phyloP scores from a whole-genome alignment of 176 grass and related monocot genomes.

The Carex parvula region DNA sequence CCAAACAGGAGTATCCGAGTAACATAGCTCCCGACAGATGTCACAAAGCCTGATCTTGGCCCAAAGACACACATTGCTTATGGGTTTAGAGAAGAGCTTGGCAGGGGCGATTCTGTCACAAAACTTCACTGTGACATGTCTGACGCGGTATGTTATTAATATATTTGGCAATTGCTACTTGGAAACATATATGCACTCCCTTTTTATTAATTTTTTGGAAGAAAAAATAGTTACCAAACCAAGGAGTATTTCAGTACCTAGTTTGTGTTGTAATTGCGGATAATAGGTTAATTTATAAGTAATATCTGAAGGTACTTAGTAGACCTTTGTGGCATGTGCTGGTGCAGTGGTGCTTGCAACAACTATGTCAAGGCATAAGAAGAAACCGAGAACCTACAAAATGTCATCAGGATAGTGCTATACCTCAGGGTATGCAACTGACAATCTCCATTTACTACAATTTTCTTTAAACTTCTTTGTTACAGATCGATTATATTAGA shows the following conservation, averaged over 20 bases:
- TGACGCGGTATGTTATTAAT: conserved; percentile 55
- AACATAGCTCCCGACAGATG: conserved; percentile 53
- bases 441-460: too few relatives aligned
- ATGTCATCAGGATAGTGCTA: too few relatives aligned
- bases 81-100: conserved; percentile 61
- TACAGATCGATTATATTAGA: too few relatives aligned
- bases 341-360: neutral
- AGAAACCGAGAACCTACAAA: too few relatives aligned
- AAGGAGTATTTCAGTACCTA: neutral
- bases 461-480: too few relatives aligned
- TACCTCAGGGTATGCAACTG: too few relatives aligned
- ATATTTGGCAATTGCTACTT: neutral
- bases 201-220: neutral
- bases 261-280: neutral
- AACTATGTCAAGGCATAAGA: too few relatives aligned
- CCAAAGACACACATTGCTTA: conserved; percentile 83
- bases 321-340: neutral
- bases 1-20: too few relatives aligned
- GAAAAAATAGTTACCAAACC: neutral
- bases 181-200: neutral
- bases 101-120: conserved; percentile 85
- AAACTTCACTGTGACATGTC: conserved; percentile 93
- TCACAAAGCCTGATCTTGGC: conserved; percentile 60
- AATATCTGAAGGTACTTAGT: neutral
- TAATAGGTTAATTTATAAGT: neutral